A percentile compares a stretch with the other conserved stretches of the same genome.
phyloP scores from a whole-genome alignment of 208 protist species.

The Acanthamoeba sp. region DNA sequence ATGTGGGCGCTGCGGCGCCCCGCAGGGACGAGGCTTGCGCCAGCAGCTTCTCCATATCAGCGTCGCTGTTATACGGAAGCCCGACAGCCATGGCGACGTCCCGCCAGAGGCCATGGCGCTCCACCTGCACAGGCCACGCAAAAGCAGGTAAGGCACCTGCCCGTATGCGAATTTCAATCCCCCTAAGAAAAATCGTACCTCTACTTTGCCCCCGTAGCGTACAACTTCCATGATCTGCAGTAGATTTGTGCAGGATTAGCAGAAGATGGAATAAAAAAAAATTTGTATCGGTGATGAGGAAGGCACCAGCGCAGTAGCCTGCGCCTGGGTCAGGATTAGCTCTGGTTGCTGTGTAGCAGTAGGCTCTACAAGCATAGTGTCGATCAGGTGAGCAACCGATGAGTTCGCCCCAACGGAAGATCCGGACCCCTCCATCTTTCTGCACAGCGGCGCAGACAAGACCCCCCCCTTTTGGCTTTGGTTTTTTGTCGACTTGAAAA shows the following conservation, averaged over 20 bases:
- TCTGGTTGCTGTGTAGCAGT: background rate
- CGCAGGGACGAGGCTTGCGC: background rate
- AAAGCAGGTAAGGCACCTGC: background rate
- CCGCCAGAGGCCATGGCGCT: conserved; percentile 6
- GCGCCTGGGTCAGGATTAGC: background rate
- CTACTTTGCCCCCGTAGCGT: conserved; percentile 4
- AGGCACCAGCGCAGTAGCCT: conserved; percentile 3
- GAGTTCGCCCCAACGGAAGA: too few species aligned
- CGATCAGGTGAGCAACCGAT: background rate
- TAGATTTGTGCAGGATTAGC: too few species aligned
- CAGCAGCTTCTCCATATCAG: conserved; percentile 7
- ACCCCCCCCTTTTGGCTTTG: too few species aligned
- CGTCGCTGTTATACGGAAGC: conserved; percentile 10
- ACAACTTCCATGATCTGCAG: conserved; percentile 41
- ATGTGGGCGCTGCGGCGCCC: background rate
- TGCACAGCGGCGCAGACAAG: too few species aligned
- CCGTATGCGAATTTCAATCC: background rate
- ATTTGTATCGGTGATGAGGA: too few species aligned
- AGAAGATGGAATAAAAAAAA: too few species aligned
- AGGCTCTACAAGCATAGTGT: background rate
- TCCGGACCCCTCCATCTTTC: background rate
- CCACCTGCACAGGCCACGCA: background rate
- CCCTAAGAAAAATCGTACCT: background rate
- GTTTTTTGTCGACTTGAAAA: too few species aligned
- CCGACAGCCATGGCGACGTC: background rate